phyloP scores from a whole-genome alignment of 139 green algal genomes.

The Desmodesmus armatus region DNA sequence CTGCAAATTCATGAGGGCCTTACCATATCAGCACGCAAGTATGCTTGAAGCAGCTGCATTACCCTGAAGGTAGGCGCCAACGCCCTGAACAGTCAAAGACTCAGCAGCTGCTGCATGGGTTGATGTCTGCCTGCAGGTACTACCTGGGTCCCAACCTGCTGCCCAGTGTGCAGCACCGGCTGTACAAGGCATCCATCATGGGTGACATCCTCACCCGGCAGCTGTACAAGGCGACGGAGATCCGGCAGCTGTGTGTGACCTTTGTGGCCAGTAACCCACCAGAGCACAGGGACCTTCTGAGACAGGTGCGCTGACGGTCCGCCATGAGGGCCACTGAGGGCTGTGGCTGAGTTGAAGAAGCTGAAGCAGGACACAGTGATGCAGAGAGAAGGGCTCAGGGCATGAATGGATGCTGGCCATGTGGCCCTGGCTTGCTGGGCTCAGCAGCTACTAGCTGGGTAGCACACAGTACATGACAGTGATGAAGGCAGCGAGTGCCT shows the following conservation, averaged over 20 bases:
- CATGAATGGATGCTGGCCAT: not conserved
- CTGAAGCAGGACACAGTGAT: not conserved
- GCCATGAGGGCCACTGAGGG: not conserved
- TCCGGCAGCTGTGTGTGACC: constrained; percentile 11
- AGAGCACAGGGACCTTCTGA: constrained; percentile 14
- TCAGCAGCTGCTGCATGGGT: too few relatives aligned
- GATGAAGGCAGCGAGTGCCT: too few relatives aligned
- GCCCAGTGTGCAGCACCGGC: constrained; percentile 33
- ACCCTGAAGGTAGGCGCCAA: too few relatives aligned
- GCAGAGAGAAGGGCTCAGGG: not conserved
- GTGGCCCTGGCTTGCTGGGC: too few relatives aligned
- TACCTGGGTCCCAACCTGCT: constrained; percentile 29
- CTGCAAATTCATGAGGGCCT: too few relatives aligned
- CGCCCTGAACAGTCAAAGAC: too few relatives aligned
- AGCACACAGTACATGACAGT: too few relatives aligned
- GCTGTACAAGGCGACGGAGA: constrained; percentile 21
- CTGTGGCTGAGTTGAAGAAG: not conserved
- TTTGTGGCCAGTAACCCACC: constrained; percentile 3
- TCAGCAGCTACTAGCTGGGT: not conserved
- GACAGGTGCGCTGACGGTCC: too few relatives aligned
- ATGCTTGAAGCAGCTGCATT: not conserved
- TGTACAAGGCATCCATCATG: constrained; percentile 36
- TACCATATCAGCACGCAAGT: not conserved
- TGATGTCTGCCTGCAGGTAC: constrained; percentile 19
- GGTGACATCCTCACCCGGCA: constrained; percentile 27